These are phyloP conservation scores for Yarrowia divulgata DNA, from an alignment of 805 yeast species.

Conservation along the genomic window DNA sequence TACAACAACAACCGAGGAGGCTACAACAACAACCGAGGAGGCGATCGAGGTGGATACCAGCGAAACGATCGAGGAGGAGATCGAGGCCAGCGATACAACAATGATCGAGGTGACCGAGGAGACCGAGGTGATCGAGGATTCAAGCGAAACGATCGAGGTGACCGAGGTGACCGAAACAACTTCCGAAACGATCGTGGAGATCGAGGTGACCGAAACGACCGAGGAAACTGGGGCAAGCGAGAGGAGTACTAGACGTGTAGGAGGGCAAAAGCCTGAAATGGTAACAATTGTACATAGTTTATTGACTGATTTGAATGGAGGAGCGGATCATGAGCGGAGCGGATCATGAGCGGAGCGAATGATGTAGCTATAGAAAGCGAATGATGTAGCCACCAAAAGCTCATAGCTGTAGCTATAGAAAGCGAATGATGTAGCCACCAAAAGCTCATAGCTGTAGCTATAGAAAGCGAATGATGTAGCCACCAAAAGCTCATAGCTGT, in stretches of 20 bases:
- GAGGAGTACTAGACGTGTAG: neutral
- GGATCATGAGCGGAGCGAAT: too few species aligned
- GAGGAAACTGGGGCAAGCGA: conserved; percentile 26
- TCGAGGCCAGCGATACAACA: neutral
- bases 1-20: neutral
- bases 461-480: too few species aligned
- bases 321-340: too few species aligned
- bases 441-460: too few species aligned
- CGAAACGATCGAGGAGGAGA: neutral
- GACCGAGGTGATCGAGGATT: neutral
- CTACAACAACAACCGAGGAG: conserved; percentile 1
- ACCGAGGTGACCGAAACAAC: neutral
- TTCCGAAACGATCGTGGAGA: neutral
- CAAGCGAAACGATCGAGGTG: neutral
- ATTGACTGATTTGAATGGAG: conserved; percentile 11
- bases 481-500: too few species aligned
- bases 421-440: too few species aligned
- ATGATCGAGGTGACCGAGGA: neutral
- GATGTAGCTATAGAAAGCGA: neutral
- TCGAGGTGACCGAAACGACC: neutral
- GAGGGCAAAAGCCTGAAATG: neutral
- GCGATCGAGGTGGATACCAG: neutral
- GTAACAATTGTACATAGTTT: conserved; percentile 20
- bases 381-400: too few species aligned
- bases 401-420: too few species aligned